Evolutionary conservation across 192 early-diverging fungal genomes (phyloP), one percentile per base, ranked within the genome.

Genomic region (Coemansia sp.): DNA sequence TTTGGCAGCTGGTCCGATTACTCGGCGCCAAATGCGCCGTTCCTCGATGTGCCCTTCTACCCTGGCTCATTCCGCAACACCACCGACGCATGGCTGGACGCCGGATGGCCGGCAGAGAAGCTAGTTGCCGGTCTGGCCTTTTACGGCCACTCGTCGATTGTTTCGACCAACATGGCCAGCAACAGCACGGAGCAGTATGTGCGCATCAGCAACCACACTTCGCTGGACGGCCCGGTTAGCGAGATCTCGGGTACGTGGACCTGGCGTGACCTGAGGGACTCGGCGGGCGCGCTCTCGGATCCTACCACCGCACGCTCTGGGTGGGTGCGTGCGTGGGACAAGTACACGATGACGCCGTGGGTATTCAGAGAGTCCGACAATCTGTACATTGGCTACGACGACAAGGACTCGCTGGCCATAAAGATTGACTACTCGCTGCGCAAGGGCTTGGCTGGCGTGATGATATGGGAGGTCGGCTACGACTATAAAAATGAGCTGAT

Each of bases 381-480:
- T 27, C 60, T 74, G 27, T 87, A 84, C 52, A 80, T 91, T 53
- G 84, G 84, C 14, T 91, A 91, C 55, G 86, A 89, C 53, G 85
- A 91, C 52, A 61, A 76, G 30, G 62, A 72, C n/a, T 86, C 85
- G 12, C 58, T 91, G 46, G 60, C 62, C 19, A 62, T 81, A 53
- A 89, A 89, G 71, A 80, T 83, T 4, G 68, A 83, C 57, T 86
- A 81, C 62, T 75, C 82, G 27, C 67, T 77, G 49, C 65, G 72
- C 11, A 70, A 83, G 31, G 63, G 70, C n/a, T 71, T 91, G 12
- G 84, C 74, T 22, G 87, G 87, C 31, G 70, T 85, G 28, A 87
- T 89, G 86, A 69, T 87, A 32, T 89, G 87, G 86, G 86, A 82
- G 22, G 63, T 89, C 20, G 80, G 82, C 51, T 80, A 86, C 56